Base-by-base conservation (phyloP, 2,329 filamentous ascomycete species). In the Knoxdaviesia capensis region DNA sequence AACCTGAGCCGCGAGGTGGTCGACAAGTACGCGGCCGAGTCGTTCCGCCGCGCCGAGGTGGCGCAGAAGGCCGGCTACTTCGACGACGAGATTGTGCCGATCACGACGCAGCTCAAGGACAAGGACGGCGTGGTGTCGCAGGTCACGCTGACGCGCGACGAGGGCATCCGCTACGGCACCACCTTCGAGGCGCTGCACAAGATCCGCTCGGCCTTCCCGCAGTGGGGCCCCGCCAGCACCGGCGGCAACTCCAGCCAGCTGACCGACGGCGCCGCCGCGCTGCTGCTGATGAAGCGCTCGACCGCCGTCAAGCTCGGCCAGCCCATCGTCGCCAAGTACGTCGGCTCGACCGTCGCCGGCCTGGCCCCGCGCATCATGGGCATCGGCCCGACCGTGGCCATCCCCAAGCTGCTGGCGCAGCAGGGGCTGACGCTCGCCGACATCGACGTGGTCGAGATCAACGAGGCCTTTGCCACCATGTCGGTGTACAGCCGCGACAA, bases 401-500 rank as follows among this genome's bases (percentile, higher is more conserved):
- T 80, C 48, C 76, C 76, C 48, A 98, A 98, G 73, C 75, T 98
- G 31, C 72, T 98, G 38, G 62, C 62, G 54, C 79, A 90, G 64
- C 77, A 80, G 69, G 76, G 80, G 60, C 62, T 98, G 46, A 73
- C 69, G 29, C 65, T 93, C 42, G 72, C 79, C 45, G 90, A 96
- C 52, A 73, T 90, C 47, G 90, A 98, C 55, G 71, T 96, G 34
- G 69, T 88, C 51, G 90, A 96, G 70, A 63, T 98, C 56, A 98
- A 98, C 66, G 90, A 98, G 70, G 90, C 90, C 1, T 98, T 98
- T 54, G 88, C 87, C 28, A 90, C 82, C 41, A 96, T 96, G 90
- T 87, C 85, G 1, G 87, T 94, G 31, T 96, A 94, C 71, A 94
- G 86, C 63, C 64, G 81, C 43, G 69, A 85, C 53, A 74, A 65